Base-by-base conservation (phyloP, 106 monocot genomes). In the Dendrobium huoshanense region DNA sequence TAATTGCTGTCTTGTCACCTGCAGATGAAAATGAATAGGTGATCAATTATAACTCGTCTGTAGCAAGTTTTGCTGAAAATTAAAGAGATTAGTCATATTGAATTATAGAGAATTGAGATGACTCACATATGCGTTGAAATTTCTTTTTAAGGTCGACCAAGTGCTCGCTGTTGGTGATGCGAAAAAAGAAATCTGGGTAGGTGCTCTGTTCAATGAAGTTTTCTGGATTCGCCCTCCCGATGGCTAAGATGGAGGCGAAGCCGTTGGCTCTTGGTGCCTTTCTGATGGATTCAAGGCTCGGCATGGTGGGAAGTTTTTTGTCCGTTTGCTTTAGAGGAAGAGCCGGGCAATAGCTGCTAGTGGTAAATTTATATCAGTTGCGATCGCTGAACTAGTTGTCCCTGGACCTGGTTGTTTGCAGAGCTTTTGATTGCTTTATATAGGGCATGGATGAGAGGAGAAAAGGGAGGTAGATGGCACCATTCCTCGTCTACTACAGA, bases 171-270 rank as follows among this genome's bases (percentile, higher is more conserved):
- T 77, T 77, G 54, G 77, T 77, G 25, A 77, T 16, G 7, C 77
- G 47, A 10, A 77, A 77, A 25, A 78, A 86, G 79, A 82, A 86
- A 37, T 82, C 85, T 2, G 85, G 79, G 33, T 43, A 86, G 4
- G 51, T 29, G 59, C 59, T 54, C 25, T 77, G 77, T 41, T 77
- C 27, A 11, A 77, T 55, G 25, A 55, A 25, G 27, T 48, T 77
- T 11, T 25, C 40, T 0, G 77, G 77, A 9, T 77, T 77, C 5
- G 77, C 77, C 40, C 18, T 51, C 1, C 77, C 77, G 54, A 77
- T 77, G 49, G 77, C 77, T 10, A 77, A 31, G 77, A 77, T 54
- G 16, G 81, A 58, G 44, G 85, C 85, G 24, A 77, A 55, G 41
- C 81, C 85, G 8, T 81, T 72, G 1, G 85, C 77, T 73, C 78